A percentile compares a stretch with the other conserved stretches of the same genome.
Conservation (phyloP, 495 filamentous ascomycete genomes). For the Podospora conica region DNA sequence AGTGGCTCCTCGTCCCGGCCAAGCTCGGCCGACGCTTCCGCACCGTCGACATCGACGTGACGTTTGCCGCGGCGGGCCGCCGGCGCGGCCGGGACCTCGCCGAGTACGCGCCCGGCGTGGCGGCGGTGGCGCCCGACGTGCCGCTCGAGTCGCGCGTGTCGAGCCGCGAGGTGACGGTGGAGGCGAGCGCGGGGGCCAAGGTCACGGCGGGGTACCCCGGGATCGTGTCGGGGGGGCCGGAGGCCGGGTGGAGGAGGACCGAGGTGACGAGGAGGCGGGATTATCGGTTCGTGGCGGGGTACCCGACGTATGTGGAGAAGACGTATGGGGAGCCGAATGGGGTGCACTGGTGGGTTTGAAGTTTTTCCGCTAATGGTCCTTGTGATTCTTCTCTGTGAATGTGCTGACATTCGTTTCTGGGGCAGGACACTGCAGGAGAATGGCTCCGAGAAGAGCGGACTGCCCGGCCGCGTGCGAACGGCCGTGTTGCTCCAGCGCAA, state of each 20-base stretch:
- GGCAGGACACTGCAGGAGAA: background rate
- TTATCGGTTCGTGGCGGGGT: background rate
- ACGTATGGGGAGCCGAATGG: background rate
- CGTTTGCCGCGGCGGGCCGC: background rate
- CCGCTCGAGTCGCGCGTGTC: background rate
- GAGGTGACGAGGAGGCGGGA: background rate
- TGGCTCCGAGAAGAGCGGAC: background rate
- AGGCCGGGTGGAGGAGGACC: background rate
- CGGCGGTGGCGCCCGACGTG: background rate
- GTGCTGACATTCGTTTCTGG: too few species aligned
- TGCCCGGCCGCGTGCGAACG: background rate
- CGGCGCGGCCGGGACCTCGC: background rate
- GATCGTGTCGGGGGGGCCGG: background rate
- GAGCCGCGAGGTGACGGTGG: background rate
- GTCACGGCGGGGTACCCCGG: background rate
- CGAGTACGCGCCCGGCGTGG: background rate
- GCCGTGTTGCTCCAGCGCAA: background rate
- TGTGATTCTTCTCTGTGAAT: too few species aligned
- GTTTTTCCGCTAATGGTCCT: too few species aligned
- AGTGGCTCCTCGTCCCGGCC: background rate
- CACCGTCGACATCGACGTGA: background rate
- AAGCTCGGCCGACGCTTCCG: background rate
- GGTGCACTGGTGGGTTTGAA: background rate
- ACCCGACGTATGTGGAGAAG: background rate
- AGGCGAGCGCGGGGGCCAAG: background rate